These are phyloP conservation scores for Coffea canephora DNA, from an alignment of 257 asterid species.

Conservation along the genomic window DNA sequence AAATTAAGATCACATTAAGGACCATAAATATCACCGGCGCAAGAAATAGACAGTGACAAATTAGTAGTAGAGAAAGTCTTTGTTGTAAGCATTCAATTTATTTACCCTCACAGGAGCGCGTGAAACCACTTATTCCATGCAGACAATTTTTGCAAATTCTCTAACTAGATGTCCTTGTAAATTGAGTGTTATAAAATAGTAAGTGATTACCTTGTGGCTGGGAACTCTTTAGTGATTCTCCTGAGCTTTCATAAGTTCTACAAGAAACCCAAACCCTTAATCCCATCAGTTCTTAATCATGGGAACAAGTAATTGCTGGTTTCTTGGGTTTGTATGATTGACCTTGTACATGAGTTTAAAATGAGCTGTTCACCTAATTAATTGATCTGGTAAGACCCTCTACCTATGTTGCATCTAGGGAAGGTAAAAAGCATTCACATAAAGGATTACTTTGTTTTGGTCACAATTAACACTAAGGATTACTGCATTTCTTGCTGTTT, in stretches of 20 bases:
- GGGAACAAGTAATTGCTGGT: conserved; percentile 3
- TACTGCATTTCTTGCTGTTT: neutral
- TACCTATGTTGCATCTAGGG: neutral
- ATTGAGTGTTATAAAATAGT: neutral
- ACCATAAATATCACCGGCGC: too few relatives aligned
- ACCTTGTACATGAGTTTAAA: conserved; percentile 9
- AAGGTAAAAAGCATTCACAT: neutral
- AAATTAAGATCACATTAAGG: too few relatives aligned
- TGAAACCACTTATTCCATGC: too few relatives aligned
- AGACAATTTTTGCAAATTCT: too few relatives aligned
- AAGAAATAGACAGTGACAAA: too few relatives aligned
- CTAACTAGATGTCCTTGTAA: too few relatives aligned
- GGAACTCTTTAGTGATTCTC: neutral
- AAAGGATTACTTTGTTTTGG: neutral
- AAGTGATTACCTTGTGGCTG: neutral
- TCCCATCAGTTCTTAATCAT: neutral
- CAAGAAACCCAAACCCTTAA: neutral
- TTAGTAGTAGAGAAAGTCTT: too few relatives aligned
- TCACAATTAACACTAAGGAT: neutral
- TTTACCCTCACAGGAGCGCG: too few relatives aligned
- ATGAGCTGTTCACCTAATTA: conserved; percentile 13
- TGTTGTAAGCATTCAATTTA: too few relatives aligned
- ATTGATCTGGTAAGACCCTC: neutral
- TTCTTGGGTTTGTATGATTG: neutral
- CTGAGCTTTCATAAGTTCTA: neutral